These are phyloP conservation scores for Alnus glutinosa DNA, from an alignment of 306 rosid genomes.

Conservation along the genomic window DNA sequence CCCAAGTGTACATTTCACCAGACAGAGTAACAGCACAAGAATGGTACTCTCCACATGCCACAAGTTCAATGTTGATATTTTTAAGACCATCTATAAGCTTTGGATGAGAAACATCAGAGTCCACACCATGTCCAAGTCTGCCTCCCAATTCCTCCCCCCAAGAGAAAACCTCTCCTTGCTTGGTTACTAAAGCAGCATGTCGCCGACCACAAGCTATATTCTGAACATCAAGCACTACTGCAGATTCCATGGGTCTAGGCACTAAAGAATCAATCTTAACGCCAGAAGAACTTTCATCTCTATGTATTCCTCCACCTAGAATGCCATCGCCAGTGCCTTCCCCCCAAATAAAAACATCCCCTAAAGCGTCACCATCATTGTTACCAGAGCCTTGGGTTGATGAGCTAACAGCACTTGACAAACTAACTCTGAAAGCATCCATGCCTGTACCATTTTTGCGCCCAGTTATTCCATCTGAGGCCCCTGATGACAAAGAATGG, in stretches of 20 bases:
- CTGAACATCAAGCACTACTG: constrained; percentile 92
- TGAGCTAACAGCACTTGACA: constrained; percentile 98
- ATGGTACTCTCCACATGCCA: constrained; percentile 98
- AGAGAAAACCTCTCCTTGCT: constrained; percentile 94
- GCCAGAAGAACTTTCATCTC: constrained; percentile 68
- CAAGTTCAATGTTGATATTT: constrained; percentile 85
- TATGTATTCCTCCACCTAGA: constrained; percentile 89
- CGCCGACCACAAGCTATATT: constrained; percentile 93
- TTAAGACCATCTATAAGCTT: constrained; percentile 89
- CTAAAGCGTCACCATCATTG: constrained; percentile 97
- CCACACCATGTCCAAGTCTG: constrained; percentile 99
- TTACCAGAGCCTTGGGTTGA: constrained; percentile 99
- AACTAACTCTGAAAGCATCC: constrained; percentile 98
- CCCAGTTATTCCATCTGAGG: constrained; percentile 89
- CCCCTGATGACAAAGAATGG: constrained; percentile 94
- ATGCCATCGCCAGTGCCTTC: constrained; percentile 95
- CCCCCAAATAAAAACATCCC: constrained; percentile 99
- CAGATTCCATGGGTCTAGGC: constrained; percentile 96
- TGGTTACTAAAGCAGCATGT: constrained; percentile 95
- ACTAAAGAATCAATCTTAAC: constrained; percentile 78
- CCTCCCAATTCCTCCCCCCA: constrained; percentile 99
- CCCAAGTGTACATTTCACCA: constrained; percentile 98
- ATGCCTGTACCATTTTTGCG: constrained; percentile 77
- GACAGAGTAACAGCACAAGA: constrained; percentile 96
- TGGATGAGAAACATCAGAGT: constrained; percentile 85